Conservation (phyloP, 495 filamentous ascomycete species). For the Hapsidospora chrysogenum region DNA sequence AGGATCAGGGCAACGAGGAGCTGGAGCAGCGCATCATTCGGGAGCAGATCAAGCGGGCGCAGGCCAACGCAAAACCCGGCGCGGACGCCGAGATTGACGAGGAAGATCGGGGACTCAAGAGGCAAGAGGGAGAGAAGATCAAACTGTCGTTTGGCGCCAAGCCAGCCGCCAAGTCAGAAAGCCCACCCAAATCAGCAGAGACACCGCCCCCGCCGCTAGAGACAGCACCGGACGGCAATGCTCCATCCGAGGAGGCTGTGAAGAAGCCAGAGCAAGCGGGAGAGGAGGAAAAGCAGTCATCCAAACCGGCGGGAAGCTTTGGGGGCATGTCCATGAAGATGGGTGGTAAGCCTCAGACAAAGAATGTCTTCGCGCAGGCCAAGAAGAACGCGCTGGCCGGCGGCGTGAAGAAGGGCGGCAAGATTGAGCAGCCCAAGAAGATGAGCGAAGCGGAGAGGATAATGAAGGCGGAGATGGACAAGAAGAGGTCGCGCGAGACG, state of each 20-base stretch:
- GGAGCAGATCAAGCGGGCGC: conserved; percentile 67
- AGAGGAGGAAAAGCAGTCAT: conserved; percentile 5
- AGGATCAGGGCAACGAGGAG: conserved; percentile 82
- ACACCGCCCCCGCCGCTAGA: conserved; percentile 15
- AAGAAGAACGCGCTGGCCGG: conserved; percentile 46
- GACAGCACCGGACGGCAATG: neutral
- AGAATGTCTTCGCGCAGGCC: conserved; percentile 66
- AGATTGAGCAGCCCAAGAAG: conserved; percentile 46
- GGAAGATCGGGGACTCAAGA: conserved; percentile 36
- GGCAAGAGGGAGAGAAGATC: conserved; percentile 70
- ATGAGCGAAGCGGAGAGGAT: conserved; percentile 84
- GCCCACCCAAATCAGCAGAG: conserved; percentile 8
- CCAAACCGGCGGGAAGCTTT: conserved; percentile 3
- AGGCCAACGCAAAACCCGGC: conserved; percentile 28
- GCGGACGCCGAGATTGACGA: conserved; percentile 23
- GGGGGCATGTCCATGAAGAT: conserved; percentile 37
- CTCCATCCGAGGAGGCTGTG: neutral
- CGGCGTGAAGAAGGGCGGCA: conserved; percentile 38
- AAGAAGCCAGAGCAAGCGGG: neutral
- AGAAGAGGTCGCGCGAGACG: conserved; percentile 39
- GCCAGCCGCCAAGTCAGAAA: conserved; percentile 17
- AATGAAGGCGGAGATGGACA: conserved; percentile 73
- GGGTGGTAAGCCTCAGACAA: conserved; percentile 39
- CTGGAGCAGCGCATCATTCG: conserved; percentile 62
- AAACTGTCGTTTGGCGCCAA: conserved; percentile 51